Percentiles rank a stretch among this genome's conserved stretches.
Evolutionary conservation across 768 basidiomycete genomes (phyloP).

Genomic region (Mycena leptocephala): DNA sequence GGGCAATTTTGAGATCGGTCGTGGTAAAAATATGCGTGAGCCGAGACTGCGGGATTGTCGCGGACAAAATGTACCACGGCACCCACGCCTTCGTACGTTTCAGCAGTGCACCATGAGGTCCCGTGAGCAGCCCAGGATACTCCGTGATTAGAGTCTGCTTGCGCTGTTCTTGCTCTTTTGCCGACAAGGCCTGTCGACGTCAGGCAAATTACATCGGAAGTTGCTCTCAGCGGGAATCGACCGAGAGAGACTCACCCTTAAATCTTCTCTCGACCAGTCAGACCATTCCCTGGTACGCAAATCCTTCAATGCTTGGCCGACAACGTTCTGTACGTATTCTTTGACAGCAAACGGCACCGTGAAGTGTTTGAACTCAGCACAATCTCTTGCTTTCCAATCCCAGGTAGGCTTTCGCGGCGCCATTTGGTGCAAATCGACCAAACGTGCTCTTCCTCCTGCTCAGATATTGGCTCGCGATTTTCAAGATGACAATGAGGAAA

Average conservation of each 20-base stretch:
- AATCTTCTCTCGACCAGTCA: slow-evolving; percentile 5
- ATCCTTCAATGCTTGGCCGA: background rate
- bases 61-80: slow-evolving; percentile 9
- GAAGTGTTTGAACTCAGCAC: too few relatives aligned
- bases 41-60: slow-evolving; percentile 1
- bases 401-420: too few relatives aligned
- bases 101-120: background rate
- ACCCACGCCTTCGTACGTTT: background rate
- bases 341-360: too few relatives aligned
- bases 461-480: too few relatives aligned
- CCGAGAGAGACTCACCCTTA: slow-evolving; percentile 17
- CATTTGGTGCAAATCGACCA: too few relatives aligned
- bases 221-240: too few relatives aligned
- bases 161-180: background rate
- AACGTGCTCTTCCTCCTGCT: too few relatives aligned
- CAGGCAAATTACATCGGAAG: too few relatives aligned
- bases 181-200: background rate
- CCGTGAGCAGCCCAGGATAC: slow-evolving; percentile 4
- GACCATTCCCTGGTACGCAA: background rate
- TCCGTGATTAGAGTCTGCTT: background rate
- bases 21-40: too few relatives aligned
- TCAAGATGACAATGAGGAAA: too few relatives aligned
- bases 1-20: too few relatives aligned
- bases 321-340: slow-evolving; percentile 15
- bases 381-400: too few relatives aligned